Evolutionary conservation across 2,329 filamentous ascomycete species (phyloP).

Genomic region (Aspergillus tubingensis): DNA sequence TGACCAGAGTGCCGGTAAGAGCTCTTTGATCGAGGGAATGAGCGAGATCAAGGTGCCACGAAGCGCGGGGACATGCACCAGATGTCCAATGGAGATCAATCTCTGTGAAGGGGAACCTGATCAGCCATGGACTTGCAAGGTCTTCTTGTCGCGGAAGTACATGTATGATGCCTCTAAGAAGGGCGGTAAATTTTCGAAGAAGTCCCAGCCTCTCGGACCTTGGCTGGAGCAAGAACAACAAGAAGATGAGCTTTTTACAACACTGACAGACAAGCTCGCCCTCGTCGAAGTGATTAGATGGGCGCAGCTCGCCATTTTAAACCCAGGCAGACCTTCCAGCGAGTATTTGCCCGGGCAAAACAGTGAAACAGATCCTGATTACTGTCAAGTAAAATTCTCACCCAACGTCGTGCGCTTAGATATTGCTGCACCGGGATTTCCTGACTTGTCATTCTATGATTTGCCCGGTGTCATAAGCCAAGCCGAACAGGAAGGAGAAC

Average conservation of each 20-base stretch:
- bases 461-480: slow-evolving; percentile 80
- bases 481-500: slow-evolving; percentile 63
- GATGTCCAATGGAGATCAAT: slow-evolving; percentile 79
- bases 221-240: slow-evolving; percentile 58
- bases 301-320: slow-evolving; percentile 76
- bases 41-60: slow-evolving; percentile 70
- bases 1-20: slow-evolving; percentile 84
- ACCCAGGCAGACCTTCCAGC: slow-evolving; percentile 58
- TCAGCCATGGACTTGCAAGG: slow-evolving; percentile 64
- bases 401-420: slow-evolving; percentile 79
- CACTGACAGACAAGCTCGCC: slow-evolving; percentile 60
- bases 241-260: slow-evolving; percentile 61
- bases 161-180: slow-evolving; percentile 44
- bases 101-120: slow-evolving; percentile 55
- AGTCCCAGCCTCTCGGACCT: slow-evolving; percentile 60
- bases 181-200: slow-evolving; percentile 52
- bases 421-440: slow-evolving; percentile 70
- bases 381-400: slow-evolving; percentile 66
- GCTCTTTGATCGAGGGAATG: slow-evolving; percentile 64
- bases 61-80: slow-evolving; percentile 72
- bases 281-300: slow-evolving; percentile 70
- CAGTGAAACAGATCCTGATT: slow-evolving; percentile 30
- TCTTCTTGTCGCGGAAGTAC: slow-evolving; percentile 69
- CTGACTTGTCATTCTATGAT: slow-evolving; percentile 80
- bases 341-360: slow-evolving; percentile 58